Percentiles rank a stretch among this genome's conserved stretches.
Conservation (phyloP, 352 stramenopile genomes). For the Elongisporangium anandrum region DNA sequence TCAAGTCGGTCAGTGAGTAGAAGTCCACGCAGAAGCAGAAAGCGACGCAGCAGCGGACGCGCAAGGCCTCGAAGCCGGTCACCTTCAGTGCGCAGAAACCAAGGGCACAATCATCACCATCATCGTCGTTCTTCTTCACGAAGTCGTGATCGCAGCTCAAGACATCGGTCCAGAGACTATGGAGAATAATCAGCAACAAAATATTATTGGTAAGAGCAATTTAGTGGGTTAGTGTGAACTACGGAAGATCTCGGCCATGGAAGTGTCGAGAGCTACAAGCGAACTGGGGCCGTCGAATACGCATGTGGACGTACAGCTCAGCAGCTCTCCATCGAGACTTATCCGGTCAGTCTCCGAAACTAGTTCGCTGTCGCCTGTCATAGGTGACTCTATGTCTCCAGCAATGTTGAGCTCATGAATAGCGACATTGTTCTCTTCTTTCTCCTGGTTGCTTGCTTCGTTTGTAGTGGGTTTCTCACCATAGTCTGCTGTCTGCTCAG, state of each 20-base stretch:
- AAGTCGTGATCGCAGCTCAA: background rate
- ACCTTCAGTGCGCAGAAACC: background rate
- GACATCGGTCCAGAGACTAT: background rate
- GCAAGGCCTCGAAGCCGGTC: slow-evolving; percentile 8
- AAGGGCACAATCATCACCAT: background rate
- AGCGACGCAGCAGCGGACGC: slow-evolving; percentile 5
- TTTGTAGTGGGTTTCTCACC: too few relatives aligned
- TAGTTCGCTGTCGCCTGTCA: slow-evolving; percentile 23
- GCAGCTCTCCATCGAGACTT: slow-evolving; percentile 12
- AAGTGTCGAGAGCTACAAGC: slow-evolving; percentile 19
- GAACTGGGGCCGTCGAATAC: slow-evolving; percentile 26
- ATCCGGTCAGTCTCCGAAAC: slow-evolving; percentile 5
- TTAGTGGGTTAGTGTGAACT: background rate
- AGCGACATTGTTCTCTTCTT: background rate
- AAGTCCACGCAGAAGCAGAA: slow-evolving; percentile 16
- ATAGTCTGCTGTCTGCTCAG: background rate
- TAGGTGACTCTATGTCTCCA: slow-evolving; percentile 11
- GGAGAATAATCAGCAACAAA: background rate
- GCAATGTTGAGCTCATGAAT: background rate
- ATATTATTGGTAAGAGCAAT: background rate
- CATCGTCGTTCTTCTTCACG: background rate
- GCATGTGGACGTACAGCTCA: slow-evolving; percentile 20
- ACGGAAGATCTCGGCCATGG: slow-evolving; percentile 14
- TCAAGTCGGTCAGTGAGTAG: slow-evolving; percentile 3
- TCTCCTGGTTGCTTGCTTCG: background rate